Evolutionary conservation across 768 basidiomycete species (phyloP).

Genomic region (Leucocoprinus leucothites): DNA sequence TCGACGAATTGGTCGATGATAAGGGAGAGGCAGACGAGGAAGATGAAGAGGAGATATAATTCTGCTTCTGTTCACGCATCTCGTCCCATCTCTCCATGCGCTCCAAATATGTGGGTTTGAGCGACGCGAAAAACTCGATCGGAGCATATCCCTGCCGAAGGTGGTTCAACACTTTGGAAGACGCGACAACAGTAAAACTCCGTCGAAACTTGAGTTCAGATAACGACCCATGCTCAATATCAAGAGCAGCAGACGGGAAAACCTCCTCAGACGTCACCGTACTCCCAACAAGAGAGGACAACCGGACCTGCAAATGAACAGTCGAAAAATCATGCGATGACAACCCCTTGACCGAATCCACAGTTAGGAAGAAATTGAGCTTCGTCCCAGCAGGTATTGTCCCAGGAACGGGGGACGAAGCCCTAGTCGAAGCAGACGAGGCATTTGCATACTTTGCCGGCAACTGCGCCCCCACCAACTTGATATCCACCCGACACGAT

Average conservation of each 20-base stretch:
- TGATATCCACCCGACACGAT: conserved; percentile 85
- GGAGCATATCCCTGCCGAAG: conserved; percentile 77
- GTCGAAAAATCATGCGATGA: conserved; percentile 87
- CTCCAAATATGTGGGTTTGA: conserved; percentile 80
- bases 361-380: conserved; percentile 77
- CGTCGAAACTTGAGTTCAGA: conserved; percentile 84
- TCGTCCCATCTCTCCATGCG: conserved; percentile 94
- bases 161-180: conserved; percentile 69
- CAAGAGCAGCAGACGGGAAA: conserved; percentile 70
- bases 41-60: conserved; percentile 31
- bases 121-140: conserved; percentile 86
- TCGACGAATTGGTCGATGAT: conserved; percentile 12
- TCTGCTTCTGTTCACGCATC: conserved; percentile 70
- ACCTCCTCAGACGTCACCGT: conserved; percentile 73
- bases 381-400: conserved; percentile 73
- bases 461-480: conserved; percentile 67
- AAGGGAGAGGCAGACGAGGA: conserved; percentile 9
- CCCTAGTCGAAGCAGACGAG: conserved; percentile 66
- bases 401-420: conserved; percentile 71
- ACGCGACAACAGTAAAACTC: conserved; percentile 74
- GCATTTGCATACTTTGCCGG: conserved; percentile 57
- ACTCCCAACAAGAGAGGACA: conserved; percentile 83
- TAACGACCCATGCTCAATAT: conserved; percentile 67
- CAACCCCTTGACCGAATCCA: conserved; percentile 87
- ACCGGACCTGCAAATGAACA: conserved; percentile 82